These are phyloP conservation scores for Phytophthora foliorum DNA, from an alignment of 352 stramenopile species.

Conservation along the genomic window DNA sequence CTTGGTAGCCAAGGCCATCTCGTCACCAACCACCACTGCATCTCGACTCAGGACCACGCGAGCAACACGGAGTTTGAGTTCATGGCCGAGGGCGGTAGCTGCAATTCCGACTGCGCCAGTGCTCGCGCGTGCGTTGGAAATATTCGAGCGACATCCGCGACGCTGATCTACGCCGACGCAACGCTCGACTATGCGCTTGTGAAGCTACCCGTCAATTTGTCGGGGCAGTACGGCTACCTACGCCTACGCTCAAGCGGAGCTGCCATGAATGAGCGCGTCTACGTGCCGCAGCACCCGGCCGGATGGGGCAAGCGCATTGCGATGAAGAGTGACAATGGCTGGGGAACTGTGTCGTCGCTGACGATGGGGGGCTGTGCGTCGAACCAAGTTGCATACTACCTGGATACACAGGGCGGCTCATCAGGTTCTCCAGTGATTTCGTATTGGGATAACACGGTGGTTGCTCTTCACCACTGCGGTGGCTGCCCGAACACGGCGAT, in stretches of 20 bases:
- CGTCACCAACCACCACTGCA: conserved; percentile 88
- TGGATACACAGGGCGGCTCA: conserved; percentile 79
- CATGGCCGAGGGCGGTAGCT: conserved; percentile 52
- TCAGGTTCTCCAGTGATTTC: conserved; percentile 78
- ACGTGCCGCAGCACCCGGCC: conserved; percentile 69
- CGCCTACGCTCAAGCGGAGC: conserved; percentile 60
- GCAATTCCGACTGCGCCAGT: conserved; percentile 44
- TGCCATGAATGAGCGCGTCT: conserved; percentile 59
- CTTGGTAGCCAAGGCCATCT: conserved; percentile 81
- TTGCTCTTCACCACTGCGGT: conserved; percentile 81
- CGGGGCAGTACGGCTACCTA: conserved; percentile 63
- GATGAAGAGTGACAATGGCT: conserved; percentile 54
- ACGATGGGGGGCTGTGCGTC: conserved; percentile 50
- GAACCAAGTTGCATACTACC: conserved; percentile 73
- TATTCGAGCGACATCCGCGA: conserved; percentile 38
- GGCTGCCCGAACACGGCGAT: conserved; percentile 83
- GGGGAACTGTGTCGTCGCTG: conserved; percentile 56
- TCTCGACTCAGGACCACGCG: conserved; percentile 53
- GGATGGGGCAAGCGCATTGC: conserved; percentile 80
- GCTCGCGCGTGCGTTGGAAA: conserved; percentile 48
- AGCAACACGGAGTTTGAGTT: conserved; percentile 81
- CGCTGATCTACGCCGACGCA: conserved; percentile 48
- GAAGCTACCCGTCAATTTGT: conserved; percentile 64
- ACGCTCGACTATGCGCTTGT: conserved; percentile 77
- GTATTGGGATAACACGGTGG: conserved; percentile 65